Base-by-base conservation (phyloP, 2,329 filamentous ascomycete species). In the Cladobotryum protrusum region DNA sequence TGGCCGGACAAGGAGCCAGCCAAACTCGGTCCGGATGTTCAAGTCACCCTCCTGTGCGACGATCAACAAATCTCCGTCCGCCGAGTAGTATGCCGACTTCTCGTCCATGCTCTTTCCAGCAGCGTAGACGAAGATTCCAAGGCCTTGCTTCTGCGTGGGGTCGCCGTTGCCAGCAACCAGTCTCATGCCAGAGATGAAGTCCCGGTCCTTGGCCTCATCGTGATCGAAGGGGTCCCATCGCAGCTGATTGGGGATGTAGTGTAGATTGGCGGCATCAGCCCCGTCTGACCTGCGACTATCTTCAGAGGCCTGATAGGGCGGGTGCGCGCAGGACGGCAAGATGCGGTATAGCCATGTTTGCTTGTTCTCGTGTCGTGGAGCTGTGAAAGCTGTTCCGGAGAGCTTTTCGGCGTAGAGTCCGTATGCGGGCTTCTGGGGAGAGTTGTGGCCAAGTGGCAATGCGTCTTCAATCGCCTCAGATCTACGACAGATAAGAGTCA, bases 401-500 rank as follows among this genome's bases (percentile, higher is more conserved):
- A 88, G 75, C 71, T 87, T 86, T 70, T 95, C 89, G 24, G 88
- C 82, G 69, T 93, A 93, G 24, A 95, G 81, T 1, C 88, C 89
- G 56, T 83, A 81, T 0, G 87, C 78, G 0, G 83, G 83, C 63
- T 89, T 89, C 65, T 95, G 89, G 0, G 89, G 89, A 3, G 86
- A 89, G 73, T 95, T 95, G 39, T 84, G 79, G 45, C 79, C 88
- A 52, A 89, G 63, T 8, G 89, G 88, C 5, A 92, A 74, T 5
- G 89, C 84, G 15, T 83, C 86, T 14, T 83, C 74, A 49, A 92
- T 73, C 41, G 88, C 87, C 73, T 93, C 88, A 40, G 86, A 82
- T 64, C 87, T 91, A 17, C 12, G 2, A 9, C 19, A 33, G 2
- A 15, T 13, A 17, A 11, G 3, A 13, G 37, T 41, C 37, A 41